Evolutionary conservation across 2,329 filamentous ascomycete genomes (phyloP).

Genomic region (Hortaea sp.): DNA sequence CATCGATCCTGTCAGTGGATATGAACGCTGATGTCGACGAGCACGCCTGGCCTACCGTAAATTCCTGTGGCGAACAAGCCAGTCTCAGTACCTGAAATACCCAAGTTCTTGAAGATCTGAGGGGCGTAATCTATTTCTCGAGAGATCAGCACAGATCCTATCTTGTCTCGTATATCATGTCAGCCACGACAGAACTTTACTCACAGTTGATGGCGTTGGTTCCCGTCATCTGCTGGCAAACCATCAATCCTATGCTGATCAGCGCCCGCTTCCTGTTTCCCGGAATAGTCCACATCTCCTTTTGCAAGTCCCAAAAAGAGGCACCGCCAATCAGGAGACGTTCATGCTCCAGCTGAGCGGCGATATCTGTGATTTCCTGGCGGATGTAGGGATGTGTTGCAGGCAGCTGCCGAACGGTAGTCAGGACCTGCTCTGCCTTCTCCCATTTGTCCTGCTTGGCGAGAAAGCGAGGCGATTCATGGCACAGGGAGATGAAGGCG

Average conservation of each 20-base stretch:
- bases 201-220: too few species aligned
- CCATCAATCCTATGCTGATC: conserved; percentile 39
- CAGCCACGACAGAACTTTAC: too few species aligned
- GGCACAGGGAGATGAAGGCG: conserved; percentile 44
- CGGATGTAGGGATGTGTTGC: conserved; percentile 23
- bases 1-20: too few species aligned
- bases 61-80: too few species aligned
- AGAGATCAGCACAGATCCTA: too few species aligned
- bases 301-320: conserved; percentile 52
- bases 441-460: conserved; percentile 23
- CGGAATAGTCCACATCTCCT: conserved; percentile 57
- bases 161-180: too few species aligned
- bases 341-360: conserved; percentile 58
- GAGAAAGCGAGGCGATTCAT: conserved; percentile 25
- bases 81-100: too few species aligned
- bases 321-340: conserved; percentile 59
- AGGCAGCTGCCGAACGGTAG: conserved; percentile 20
- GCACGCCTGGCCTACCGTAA: too few species aligned
- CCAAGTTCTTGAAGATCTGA: too few species aligned
- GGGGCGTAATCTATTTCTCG: too few species aligned
- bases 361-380: conserved; percentile 53
- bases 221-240: too few species aligned
- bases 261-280: conserved; percentile 66
- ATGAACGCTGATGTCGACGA: too few species aligned
- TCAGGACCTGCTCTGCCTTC: conserved; percentile 19